phyloP scores from a whole-genome alignment of 768 basidiomycete genomes.

The Coprinopsis cinerea region DNA sequence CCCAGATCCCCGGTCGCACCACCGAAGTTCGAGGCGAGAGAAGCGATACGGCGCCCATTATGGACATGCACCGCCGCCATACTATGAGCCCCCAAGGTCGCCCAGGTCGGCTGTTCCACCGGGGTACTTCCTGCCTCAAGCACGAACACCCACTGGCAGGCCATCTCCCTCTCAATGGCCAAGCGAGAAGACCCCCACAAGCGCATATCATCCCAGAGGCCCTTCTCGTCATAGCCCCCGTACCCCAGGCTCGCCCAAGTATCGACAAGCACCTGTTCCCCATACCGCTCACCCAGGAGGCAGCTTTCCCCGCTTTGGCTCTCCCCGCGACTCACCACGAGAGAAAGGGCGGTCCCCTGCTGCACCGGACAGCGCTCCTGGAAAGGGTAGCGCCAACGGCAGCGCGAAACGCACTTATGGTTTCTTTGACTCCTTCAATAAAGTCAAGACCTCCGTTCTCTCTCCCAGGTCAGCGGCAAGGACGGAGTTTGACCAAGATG shows the following conservation, averaged over 20 bases:
- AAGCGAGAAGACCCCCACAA: slow-evolving; percentile 10
- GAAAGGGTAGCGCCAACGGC: neutral
- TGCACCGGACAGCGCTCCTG: neutral
- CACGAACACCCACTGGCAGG: neutral
- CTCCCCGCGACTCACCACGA: neutral
- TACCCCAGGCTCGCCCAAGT: neutral
- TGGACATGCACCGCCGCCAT: neutral
- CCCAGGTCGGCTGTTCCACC: neutral
- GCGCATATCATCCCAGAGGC: slow-evolving; percentile 5
- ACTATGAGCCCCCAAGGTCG: neutral
- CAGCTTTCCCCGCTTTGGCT: slow-evolving; percentile 3
- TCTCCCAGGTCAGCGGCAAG: neutral
- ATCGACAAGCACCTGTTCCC: neutral
- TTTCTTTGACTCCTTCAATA: slow-evolving; percentile 4
- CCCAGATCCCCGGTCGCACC: neutral
- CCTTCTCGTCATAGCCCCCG: neutral
- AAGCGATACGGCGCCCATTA: slow-evolving; percentile 1
- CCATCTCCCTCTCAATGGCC: slow-evolving; percentile 3
- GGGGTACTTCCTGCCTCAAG: neutral
- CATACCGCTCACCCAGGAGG: slow-evolving; percentile 10
- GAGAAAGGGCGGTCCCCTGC: neutral
- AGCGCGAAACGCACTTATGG: neutral
- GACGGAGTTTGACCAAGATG: neutral
- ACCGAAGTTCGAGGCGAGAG: slow-evolving; percentile 1
- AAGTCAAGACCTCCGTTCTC: slow-evolving; percentile 5